Percentiles rank a stretch among this genome's conserved stretches.
Conservation (phyloP, 2,329 filamentous ascomycete genomes). For the Sporothrix sp. region DNA sequence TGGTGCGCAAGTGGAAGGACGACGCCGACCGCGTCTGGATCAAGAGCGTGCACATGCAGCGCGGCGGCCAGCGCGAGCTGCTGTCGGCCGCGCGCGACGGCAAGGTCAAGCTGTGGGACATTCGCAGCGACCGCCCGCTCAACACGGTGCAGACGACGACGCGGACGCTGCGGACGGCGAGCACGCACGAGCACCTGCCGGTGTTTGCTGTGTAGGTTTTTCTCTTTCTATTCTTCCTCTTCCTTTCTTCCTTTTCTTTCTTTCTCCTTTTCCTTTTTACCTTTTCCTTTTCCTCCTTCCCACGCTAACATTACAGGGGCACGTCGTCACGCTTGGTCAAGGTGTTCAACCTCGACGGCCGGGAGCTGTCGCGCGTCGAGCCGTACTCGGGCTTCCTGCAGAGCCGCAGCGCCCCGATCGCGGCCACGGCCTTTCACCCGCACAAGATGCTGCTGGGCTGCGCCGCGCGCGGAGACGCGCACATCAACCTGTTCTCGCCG, state of each 20-base stretch:
- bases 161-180: slow-evolving; percentile 72
- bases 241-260: slow-evolving; percentile 1
- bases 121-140: slow-evolving; percentile 72
- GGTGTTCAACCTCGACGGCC: slow-evolving; percentile 80
- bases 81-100: slow-evolving; percentile 85
- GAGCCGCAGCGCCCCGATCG: slow-evolving; percentile 71
- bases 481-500: slow-evolving; percentile 81
- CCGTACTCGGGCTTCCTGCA: slow-evolving; percentile 84
- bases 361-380: slow-evolving; percentile 71
- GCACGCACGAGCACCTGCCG: slow-evolving; percentile 90
- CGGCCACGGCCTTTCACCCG: slow-evolving; percentile 87
- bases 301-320: slow-evolving; percentile 46
- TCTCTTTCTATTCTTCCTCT: neutral
- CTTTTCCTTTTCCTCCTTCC: neutral
- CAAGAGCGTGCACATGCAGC: slow-evolving; percentile 92
- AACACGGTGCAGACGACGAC: slow-evolving; percentile 64
- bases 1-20: slow-evolving; percentile 96
- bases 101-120: slow-evolving; percentile 92
- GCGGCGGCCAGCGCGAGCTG: slow-evolving; percentile 84
- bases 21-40: slow-evolving; percentile 82
- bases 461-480: slow-evolving; percentile 74
- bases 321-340: slow-evolving; percentile 82
- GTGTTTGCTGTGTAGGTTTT: slow-evolving; percentile 84
- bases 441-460: slow-evolving; percentile 87
- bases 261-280: neutral